Conservation (phyloP, 768 basidiomycete genomes). For the Hypholoma sublateritium region DNA sequence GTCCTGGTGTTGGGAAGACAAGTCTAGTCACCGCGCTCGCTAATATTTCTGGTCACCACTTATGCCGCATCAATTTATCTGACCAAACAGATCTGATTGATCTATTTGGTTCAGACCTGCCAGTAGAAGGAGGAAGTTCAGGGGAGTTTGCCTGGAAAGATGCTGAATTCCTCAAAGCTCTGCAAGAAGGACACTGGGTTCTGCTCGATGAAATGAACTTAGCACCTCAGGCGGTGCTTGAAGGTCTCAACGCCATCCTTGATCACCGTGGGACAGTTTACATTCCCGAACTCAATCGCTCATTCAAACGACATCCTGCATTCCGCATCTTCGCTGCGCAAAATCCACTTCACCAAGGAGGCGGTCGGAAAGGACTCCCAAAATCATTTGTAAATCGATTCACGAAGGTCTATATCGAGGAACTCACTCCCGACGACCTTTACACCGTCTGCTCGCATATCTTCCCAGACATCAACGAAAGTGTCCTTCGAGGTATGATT, state of each 20-base stretch:
- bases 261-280: constrained; percentile 96
- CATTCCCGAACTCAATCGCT: constrained; percentile 90
- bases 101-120: constrained; percentile 94
- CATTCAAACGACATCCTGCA: constrained; percentile 85
- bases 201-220: constrained; percentile 99
- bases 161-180: constrained; percentile 89
- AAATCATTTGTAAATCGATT: constrained; percentile 98
- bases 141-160: constrained; percentile 98
- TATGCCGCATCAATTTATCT: constrained; percentile 95
- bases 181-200: constrained; percentile 98
- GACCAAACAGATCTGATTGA: constrained; percentile 98
- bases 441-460: constrained; percentile 74
- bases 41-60: constrained; percentile 68
- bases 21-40: constrained; percentile 89
- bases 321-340: constrained; percentile 98
- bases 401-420: constrained; percentile 94
- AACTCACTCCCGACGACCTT: constrained; percentile 77
- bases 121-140: constrained; percentile 85
- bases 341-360: constrained; percentile 94
- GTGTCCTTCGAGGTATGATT: constrained; percentile 73
- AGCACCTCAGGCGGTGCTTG: constrained; percentile 93
- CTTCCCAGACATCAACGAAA: constrained; percentile 58
- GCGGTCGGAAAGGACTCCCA: constrained; percentile 95
- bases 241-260: constrained; percentile 93
- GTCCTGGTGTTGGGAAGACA: constrained; percentile 98